Conservation (phyloP, 2,329 filamentous ascomycete genomes). For the Exophiala alcalophila region DNA sequence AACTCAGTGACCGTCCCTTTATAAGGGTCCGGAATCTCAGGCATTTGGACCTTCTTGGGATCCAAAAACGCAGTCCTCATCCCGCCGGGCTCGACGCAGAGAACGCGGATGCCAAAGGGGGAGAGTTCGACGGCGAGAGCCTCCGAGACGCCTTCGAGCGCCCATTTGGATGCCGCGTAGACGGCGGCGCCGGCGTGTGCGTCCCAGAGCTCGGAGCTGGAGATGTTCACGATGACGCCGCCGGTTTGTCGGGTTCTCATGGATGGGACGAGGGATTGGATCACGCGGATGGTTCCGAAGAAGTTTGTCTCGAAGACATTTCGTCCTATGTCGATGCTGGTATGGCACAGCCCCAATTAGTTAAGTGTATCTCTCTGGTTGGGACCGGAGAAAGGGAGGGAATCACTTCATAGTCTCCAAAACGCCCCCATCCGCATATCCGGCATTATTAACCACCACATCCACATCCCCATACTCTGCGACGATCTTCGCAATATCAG, state of each 20-base stretch:
- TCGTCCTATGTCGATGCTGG: slow-evolving; percentile 12
- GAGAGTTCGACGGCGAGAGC: slow-evolving; percentile 38
- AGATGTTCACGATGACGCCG: slow-evolving; percentile 24
- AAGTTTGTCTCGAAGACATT: slow-evolving; percentile 27
- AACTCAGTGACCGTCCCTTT: slow-evolving; percentile 11
- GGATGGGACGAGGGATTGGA: slow-evolving; percentile 20
- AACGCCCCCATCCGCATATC: slow-evolving; percentile 20
- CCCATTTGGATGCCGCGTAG: slow-evolving; percentile 41
- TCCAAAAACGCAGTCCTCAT: slow-evolving; percentile 44
- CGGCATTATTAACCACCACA: slow-evolving; percentile 33
- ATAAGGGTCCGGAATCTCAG: slow-evolving; percentile 8
- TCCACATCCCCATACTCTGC: slow-evolving; percentile 25
- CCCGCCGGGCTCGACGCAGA: slow-evolving; percentile 44
- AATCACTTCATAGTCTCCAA: slow-evolving; percentile 28
- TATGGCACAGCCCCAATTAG: not conserved
- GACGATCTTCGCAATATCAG: slow-evolving; percentile 14
- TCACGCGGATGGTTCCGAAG: slow-evolving; percentile 24
- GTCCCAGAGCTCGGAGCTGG: slow-evolving; percentile 13
- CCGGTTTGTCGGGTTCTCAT: slow-evolving; percentile 17
- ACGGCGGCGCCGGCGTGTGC: slow-evolving; percentile 31
- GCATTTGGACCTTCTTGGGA: slow-evolving; percentile 20
- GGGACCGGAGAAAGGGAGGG: not conserved
- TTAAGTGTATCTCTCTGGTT: not conserved
- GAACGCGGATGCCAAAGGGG: slow-evolving; percentile 37
- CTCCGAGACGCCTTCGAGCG: slow-evolving; percentile 42